Evolutionary conservation across 2,329 filamentous ascomycete genomes (phyloP).

Genomic region (Ascochyta viciae-villosae): DNA sequence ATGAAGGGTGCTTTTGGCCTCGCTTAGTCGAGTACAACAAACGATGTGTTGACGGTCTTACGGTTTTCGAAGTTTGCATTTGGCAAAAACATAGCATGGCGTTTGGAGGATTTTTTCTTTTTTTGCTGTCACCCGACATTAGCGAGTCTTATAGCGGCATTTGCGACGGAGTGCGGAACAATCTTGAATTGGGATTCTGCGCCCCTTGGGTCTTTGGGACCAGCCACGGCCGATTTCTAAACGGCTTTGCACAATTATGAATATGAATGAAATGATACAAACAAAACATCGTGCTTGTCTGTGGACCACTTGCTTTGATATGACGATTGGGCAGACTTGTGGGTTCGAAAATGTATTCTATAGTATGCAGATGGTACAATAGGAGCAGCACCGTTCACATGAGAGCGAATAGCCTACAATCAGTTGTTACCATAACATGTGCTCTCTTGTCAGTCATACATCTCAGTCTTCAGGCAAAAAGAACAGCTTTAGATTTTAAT

Average conservation of each 20-base stretch:
- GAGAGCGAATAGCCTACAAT: no score
- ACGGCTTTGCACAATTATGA: background rate
- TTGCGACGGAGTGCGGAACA: background rate
- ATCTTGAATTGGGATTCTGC: conserved; percentile 1
- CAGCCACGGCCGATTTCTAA: background rate
- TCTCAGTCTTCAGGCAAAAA: no score
- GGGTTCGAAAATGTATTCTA: no score
- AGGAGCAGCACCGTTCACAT: no score
- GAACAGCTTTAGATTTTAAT: no score
- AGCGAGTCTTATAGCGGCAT: background rate
- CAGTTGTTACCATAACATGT: no score
- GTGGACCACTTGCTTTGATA: background rate
- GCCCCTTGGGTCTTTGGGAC: conserved; percentile 4
- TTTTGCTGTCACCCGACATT: background rate
- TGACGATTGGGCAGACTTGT: background rate
- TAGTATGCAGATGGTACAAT: no score
- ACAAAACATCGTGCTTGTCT: no score
- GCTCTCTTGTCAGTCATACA: no score
- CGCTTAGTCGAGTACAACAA: conserved; percentile 13
- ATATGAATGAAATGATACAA: background rate
- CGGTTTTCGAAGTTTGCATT: background rate
- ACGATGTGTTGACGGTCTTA: background rate
- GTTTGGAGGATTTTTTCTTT: background rate
- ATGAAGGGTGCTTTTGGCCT: conserved; percentile 37
- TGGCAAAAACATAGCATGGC: background rate